phyloP scores from a whole-genome alignment of 2,329 filamentous ascomycete genomes.

The Ampelomyces quisqualis region DNA sequence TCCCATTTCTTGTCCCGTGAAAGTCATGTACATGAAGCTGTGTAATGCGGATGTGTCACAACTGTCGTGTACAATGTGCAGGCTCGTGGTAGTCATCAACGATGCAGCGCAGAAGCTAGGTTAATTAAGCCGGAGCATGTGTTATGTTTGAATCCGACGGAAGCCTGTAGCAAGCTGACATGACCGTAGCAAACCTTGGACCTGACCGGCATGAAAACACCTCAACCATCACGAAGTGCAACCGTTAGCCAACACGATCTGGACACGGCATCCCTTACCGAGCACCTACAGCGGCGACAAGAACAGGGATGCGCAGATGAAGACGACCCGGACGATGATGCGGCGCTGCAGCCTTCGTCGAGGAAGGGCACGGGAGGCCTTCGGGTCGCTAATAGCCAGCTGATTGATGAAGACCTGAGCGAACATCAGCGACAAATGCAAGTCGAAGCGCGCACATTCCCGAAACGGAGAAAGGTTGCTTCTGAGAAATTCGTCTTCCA shows the following conservation, averaged over 20 bases:
- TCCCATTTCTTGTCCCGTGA: background rate
- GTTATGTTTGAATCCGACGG: too few species aligned
- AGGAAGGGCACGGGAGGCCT: constrained; percentile 34
- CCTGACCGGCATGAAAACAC: constrained; percentile 27
- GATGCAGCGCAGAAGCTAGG: too few species aligned
- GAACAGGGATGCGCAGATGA: constrained; percentile 3
- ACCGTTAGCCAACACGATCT: constrained; percentile 12
- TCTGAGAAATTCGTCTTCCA: constrained; percentile 47
- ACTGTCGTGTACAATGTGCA: background rate
- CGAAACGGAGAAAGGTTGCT: constrained; percentile 35
- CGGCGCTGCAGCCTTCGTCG: constrained; percentile 6
- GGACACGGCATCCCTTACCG: constrained; percentile 9
- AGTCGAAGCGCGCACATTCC: constrained; percentile 33
- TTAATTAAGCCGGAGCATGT: too few species aligned
- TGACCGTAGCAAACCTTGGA: constrained; percentile 27
- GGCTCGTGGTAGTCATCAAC: too few species aligned
- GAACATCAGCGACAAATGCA: constrained; percentile 40
- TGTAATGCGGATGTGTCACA: background rate
- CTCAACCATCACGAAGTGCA: constrained; percentile 25
- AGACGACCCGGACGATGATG: constrained; percentile 3
- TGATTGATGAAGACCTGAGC: constrained; percentile 31
- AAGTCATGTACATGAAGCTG: background rate
- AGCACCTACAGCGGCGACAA: constrained; percentile 7
- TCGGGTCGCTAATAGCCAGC: constrained; percentile 27
- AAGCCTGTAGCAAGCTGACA: constrained; percentile 12